Conservation (phyloP, 139 green algal species). For the Micractinium sp. region DNA sequence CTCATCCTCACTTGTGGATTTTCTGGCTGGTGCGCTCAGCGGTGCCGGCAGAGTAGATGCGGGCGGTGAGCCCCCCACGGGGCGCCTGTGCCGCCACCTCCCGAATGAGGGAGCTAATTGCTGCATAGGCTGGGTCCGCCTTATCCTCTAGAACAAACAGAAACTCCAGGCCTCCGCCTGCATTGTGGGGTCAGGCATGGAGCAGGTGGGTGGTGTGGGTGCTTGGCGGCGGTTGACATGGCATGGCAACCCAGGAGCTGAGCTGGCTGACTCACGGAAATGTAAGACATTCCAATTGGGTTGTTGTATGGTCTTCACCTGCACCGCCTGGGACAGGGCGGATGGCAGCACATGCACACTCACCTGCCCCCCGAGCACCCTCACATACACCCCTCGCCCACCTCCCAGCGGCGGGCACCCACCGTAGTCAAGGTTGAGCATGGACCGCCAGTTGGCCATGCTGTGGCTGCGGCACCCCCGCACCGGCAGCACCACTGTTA, state of each 20-base stretch:
- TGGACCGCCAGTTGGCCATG: conserved; percentile 66
- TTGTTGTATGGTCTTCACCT: too few species aligned
- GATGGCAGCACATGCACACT: too few species aligned
- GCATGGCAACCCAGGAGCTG: neutral
- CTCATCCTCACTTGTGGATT: conserved; percentile 74
- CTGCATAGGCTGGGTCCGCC: conserved; percentile 52
- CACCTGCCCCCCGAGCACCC: neutral
- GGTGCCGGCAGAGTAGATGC: conserved; percentile 55
- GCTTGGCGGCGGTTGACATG: neutral
- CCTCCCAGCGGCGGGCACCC: neutral
- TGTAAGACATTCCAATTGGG: too few species aligned
- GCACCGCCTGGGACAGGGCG: too few species aligned
- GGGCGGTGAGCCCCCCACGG: neutral
- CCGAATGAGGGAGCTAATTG: neutral
- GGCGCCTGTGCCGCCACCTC: neutral
- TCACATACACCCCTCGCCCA: neutral
- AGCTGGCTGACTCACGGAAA: too few species aligned
- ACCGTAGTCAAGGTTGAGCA: conserved; percentile 68
- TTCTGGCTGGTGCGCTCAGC: conserved; percentile 76
- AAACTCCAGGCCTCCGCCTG: conserved; percentile 72
- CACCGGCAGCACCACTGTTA: conserved; percentile 76
- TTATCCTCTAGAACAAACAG: conserved; percentile 78
- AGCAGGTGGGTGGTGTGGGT: neutral
- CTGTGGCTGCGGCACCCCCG: conserved; percentile 71
- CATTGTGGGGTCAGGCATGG: neutral